Percentiles rank a stretch among this genome's conserved stretches.
phyloP scores from a whole-genome alignment of 495 filamentous ascomycete genomes.

The Neurospora cerealis region DNA sequence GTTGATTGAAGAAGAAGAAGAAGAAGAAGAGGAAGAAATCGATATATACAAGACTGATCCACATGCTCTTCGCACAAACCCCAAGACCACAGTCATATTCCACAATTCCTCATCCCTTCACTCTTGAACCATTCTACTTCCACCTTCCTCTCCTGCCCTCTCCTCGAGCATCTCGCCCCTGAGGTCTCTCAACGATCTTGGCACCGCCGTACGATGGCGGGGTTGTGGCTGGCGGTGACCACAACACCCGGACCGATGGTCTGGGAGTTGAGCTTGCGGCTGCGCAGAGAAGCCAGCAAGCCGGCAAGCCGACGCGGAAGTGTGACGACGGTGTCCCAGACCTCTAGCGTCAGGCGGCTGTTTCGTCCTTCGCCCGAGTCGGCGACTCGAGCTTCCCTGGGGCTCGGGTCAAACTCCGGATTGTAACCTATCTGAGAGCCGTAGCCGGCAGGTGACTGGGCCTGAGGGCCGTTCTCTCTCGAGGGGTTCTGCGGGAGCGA shows the following conservation, averaged over 20 bases:
- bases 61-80: neutral
- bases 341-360: neutral
- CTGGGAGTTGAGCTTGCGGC: conserved; percentile 76
- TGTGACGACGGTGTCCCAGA: conserved; percentile 39
- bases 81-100: neutral
- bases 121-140: neutral
- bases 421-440: too few relatives aligned
- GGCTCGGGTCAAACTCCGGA: too few relatives aligned
- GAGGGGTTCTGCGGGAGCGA: neutral
- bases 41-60: neutral
- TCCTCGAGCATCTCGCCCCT: neutral
- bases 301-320: conserved; percentile 71
- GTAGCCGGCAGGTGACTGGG: too few relatives aligned
- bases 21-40: neutral
- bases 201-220: conserved; percentile 13
- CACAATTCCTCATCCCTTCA: neutral
- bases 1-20: neutral
- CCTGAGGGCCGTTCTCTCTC: too few relatives aligned
- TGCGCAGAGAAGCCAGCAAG: conserved; percentile 69
- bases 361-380: neutral
- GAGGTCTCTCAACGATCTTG: neutral
- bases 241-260: conserved; percentile 76
- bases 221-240: conserved; percentile 98
- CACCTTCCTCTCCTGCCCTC: neutral
- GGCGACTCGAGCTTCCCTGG: neutral